Evolutionary conservation across 1,139 yeast species (phyloP).

Genomic region (Sugiyamaella japonica): DNA sequence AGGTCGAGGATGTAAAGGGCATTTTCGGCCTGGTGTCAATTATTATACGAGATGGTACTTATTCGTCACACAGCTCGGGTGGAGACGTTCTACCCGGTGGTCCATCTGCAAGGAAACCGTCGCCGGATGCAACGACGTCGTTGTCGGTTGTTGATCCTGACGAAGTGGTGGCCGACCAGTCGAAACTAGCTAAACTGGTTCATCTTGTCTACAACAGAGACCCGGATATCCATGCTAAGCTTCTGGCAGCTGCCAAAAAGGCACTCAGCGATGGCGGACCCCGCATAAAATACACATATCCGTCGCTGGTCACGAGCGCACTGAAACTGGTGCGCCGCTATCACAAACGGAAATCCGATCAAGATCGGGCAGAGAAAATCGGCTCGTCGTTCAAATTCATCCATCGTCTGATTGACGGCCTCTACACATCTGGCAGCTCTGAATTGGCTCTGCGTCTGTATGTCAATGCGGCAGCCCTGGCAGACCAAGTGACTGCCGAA

Average conservation of each 20-base stretch:
- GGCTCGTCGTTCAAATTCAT: constrained; percentile 66
- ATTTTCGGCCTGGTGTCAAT: constrained; percentile 44
- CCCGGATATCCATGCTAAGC: constrained; percentile 53
- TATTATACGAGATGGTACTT: constrained; percentile 36
- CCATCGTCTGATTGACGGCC: constrained; percentile 69
- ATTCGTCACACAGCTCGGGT: constrained; percentile 5
- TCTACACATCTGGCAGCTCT: constrained; percentile 53
- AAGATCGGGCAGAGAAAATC: constrained; percentile 40
- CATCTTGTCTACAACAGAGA: constrained; percentile 58
- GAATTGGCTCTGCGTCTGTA: constrained; percentile 52
- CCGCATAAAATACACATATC: constrained; percentile 66
- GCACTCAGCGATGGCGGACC: constrained; percentile 56
- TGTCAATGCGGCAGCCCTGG: constrained; percentile 53
- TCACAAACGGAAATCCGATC: constrained; percentile 32
- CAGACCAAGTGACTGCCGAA: constrained; percentile 67
- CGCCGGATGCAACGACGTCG: constrained; percentile 18
- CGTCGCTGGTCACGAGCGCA: constrained; percentile 65
- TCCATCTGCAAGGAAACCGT: constrained; percentile 21
- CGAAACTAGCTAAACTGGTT: constrained; percentile 67
- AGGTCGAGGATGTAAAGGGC: constrained; percentile 41
- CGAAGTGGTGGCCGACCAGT: constrained; percentile 52
- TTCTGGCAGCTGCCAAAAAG: constrained; percentile 57
- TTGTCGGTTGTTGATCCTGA: constrained; percentile 26
- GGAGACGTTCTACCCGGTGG: constrained; percentile 20
- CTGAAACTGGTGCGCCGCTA: constrained; percentile 59